Conservation (phyloP, 441 rosid species). For the Populus hybrid region DNA sequence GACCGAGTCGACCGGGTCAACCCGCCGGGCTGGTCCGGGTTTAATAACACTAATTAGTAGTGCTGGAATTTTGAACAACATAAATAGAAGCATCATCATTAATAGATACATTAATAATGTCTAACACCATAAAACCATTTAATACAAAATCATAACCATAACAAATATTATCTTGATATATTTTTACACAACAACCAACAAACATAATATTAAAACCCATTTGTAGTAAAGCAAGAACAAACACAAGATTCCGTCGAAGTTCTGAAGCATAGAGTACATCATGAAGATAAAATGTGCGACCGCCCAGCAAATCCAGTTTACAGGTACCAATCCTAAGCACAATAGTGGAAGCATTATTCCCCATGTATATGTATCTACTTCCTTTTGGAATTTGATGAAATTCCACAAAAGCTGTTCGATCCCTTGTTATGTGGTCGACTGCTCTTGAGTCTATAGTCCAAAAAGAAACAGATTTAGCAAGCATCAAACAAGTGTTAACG, state of each 20-base stretch:
- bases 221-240: background rate
- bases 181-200: background rate
- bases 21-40: too few species aligned
- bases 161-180: background rate
- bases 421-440: background rate
- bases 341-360: too few species aligned
- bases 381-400: too few species aligned
- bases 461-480: background rate
- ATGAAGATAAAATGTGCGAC: background rate
- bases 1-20: too few species aligned
- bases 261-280: background rate
- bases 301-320: too few species aligned
- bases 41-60: too few species aligned
- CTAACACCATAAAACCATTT: background rate
- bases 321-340: too few species aligned
- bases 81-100: background rate
- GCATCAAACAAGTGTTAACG: background rate
- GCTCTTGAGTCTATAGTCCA: fast-evolving
- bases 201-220: background rate
- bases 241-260: background rate
- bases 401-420: background rate
- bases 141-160: background rate
- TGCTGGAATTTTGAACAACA: too few species aligned
- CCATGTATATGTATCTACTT: too few species aligned
- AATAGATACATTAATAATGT: background rate